phyloP scores from a whole-genome alignment of 495 filamentous ascomycete genomes.

The Talaromyces proteolyticus region DNA sequence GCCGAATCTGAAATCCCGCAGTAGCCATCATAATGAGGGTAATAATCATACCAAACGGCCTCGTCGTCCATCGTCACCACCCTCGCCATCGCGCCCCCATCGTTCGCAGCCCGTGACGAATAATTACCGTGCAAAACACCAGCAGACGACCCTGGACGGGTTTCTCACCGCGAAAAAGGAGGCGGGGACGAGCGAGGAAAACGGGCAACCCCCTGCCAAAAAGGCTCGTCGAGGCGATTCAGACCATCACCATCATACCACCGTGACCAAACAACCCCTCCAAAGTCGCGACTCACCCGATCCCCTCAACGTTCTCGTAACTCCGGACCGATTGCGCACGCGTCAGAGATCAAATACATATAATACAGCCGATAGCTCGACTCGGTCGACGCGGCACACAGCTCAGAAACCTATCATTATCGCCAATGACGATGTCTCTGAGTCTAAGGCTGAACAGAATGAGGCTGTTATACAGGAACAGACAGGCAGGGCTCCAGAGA shows the following conservation, averaged over 20 bases:
- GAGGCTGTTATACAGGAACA: conserved; percentile 3
- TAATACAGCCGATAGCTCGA: not conserved
- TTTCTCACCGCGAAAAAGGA: conserved; percentile 1
- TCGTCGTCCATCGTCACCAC: conserved; percentile 2
- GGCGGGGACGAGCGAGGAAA: conserved; percentile 1
- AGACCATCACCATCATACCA: conserved; percentile 4
- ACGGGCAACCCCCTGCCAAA: conserved; percentile 10
- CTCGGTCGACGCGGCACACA: conserved; percentile 10
- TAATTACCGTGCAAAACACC: conserved; percentile 6
- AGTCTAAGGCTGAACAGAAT: conserved; percentile 5
- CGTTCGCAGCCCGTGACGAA: conserved; percentile 4
- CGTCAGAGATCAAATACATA: conserved; percentile 7
- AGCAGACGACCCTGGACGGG: conserved; percentile 5
- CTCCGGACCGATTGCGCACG: conserved; percentile 7
- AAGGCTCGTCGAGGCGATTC: conserved; percentile 10
- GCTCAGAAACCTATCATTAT: conserved; percentile 1
- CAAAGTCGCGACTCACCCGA: conserved; percentile 27
- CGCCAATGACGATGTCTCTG: not conserved
- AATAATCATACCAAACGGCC: conserved; percentile 8
- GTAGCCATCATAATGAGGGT: conserved; percentile 10
- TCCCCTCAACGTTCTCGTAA: conserved; percentile 34
- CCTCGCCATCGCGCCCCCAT: not conserved
- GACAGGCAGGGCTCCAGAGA: conserved; percentile 13
- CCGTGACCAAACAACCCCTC: conserved; percentile 10
- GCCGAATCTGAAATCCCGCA: not conserved